phyloP scores from a whole-genome alignment of 164 flowering plant genomes.

The Pachysandra terminalis region DNA sequence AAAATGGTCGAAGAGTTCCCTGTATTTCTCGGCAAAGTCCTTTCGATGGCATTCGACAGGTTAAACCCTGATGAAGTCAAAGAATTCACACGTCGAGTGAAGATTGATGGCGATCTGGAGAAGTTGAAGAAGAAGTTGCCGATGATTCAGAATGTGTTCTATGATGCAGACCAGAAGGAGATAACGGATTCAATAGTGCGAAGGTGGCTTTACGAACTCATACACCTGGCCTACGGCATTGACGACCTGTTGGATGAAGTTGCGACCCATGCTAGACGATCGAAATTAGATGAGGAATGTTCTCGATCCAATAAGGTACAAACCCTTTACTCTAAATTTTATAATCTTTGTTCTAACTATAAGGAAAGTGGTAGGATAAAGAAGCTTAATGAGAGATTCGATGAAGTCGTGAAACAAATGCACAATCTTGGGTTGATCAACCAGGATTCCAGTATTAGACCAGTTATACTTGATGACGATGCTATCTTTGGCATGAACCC shows the following conservation, averaged over 20 bases:
- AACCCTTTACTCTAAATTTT: not conserved
- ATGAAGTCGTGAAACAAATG: not conserved
- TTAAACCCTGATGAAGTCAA: too few species aligned
- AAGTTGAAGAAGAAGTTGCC: too few species aligned
- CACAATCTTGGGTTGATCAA: not conserved
- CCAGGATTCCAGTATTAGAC: too few species aligned
- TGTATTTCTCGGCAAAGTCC: too few species aligned
- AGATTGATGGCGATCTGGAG: too few species aligned
- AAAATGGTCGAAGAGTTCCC: too few species aligned
- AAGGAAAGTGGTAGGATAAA: not conserved
- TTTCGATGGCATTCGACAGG: too few species aligned
- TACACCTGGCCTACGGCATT: not conserved
- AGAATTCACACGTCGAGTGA: too few species aligned
- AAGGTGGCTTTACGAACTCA: too few species aligned
- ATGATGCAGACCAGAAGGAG: constrained; percentile 18
- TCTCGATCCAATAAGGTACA: not conserved
- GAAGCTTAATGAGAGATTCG: not conserved
- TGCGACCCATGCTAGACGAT: not conserved
- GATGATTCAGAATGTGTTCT: not conserved
- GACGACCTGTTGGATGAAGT: not conserved
- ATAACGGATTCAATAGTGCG: too few species aligned
- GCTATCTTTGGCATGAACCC: not conserved
- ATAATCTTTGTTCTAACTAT: not conserved
- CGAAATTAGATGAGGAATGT: not conserved
- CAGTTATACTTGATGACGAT: not conserved